Base-by-base conservation (phyloP, 441 rosid species). In the Daphne laureola region DNA sequence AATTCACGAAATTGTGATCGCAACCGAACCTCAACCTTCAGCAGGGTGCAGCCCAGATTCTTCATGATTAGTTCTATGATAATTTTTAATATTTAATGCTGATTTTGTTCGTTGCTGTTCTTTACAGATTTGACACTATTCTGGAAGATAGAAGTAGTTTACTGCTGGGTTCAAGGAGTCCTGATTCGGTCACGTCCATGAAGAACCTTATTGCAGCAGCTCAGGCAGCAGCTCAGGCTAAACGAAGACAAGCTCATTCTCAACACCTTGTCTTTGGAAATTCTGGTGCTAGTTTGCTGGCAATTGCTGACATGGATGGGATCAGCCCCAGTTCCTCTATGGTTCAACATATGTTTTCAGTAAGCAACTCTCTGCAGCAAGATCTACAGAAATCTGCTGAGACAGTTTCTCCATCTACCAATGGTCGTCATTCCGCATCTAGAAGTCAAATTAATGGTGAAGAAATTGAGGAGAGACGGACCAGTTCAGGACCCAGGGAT, bases 121-220 rank as follows among this genome's bases (percentile, higher is more conserved):
- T 67, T 49, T 64, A 26, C 74, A 82, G 97, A 61, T 61, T 61
- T 45, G 91, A 87, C 65, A 27, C 48, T 63, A 73, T 50, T 57
- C 58, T 74, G 52, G 96, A 82, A 67, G 88, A 76, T 51, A 70
- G 72, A 66, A 58, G 48, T 60, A 58, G 59, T 61, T 70, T 69
- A 31, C 55, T 80, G 54, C 54, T 53, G 43, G 79, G 67, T 65
- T 69, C 81, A 51, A 87, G 57, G 70, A 79, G 82, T 58, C 74
- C 83, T 36, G 95, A 90, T 64, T 78, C 92, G 49, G 69, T 64
- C 64, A 55, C 53, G 62, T 84, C 99, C 47, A 83, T 95, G 96
- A 91, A 86, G 84, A 68, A 80, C 80, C 86, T 95, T 53, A 86
- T 95, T 74, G 99, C 99, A 38, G 97, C 96, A 55, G 99, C 99